A percentile compares a stretch with the other conserved stretches of the same genome.
These are phyloP conservation scores for Filobasidium floriforme DNA, from an alignment of 768 basidiomycete genomes.

Conservation along the genomic window DNA sequence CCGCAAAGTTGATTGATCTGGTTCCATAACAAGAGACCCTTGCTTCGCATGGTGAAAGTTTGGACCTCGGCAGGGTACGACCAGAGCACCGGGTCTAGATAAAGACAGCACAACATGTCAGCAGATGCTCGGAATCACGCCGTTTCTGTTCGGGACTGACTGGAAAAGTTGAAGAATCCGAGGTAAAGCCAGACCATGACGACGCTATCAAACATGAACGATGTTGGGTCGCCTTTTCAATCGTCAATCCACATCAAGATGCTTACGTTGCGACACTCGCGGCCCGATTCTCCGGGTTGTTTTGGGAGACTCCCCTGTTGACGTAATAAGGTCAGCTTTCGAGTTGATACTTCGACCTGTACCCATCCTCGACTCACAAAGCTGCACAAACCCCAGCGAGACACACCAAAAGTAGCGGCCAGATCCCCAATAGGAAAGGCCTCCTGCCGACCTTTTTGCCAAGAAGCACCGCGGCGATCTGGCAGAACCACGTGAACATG, in stretches of 20 bases:
- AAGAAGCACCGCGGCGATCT: constrained; percentile 38
- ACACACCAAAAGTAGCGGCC: constrained; percentile 39
- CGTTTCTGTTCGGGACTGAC: constrained; percentile 12
- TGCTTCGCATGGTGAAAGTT: constrained; percentile 45
- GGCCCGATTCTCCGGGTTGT: constrained; percentile 24
- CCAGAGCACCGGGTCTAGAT: constrained; percentile 20
- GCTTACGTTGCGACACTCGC: constrained; percentile 36
- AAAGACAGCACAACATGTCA: not conserved
- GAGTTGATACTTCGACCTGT: not conserved
- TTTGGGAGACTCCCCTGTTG: constrained; percentile 35
- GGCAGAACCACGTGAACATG: constrained; percentile 42
- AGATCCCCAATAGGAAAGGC: constrained; percentile 42
- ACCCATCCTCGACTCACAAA: constrained; percentile 23
- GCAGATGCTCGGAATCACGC: not conserved
- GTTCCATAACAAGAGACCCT: constrained; percentile 46
- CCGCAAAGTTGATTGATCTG: constrained; percentile 56
- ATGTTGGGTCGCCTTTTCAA: not conserved
- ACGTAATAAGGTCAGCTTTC: not conserved
- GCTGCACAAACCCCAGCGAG: constrained; percentile 41
- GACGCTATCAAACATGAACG: constrained; percentile 15
- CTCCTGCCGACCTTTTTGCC: constrained; percentile 41
- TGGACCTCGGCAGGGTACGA: constrained; percentile 44
- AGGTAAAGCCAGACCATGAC: constrained; percentile 44
- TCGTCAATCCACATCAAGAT: not conserved
- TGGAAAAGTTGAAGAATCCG: constrained; percentile 42